Evolutionary conservation across 768 basidiomycete genomes (phyloP), one percentile per base, ranked within the genome.

Genomic region (Goffeauzyma gilvescens): DNA sequence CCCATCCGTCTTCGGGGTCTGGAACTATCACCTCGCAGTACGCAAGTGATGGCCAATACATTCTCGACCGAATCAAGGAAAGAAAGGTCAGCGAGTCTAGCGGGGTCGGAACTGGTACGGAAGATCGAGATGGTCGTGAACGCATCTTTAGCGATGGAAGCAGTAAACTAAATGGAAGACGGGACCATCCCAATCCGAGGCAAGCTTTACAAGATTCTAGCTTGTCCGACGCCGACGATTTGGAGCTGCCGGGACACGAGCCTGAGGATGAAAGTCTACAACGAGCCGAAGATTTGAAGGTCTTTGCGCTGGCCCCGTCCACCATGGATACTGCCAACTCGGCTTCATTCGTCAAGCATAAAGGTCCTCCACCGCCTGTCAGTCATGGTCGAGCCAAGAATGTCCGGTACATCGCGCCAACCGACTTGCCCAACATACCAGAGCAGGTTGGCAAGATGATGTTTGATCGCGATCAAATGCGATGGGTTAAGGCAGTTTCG

Each of bases 371-470:
- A 33, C 32, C 46, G n/a, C 40, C 46, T 6, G 32, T 46, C 2
- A 21, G 39, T 2, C 38, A 42, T 22, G 31, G 30, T n/a, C 21
- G 21, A 25, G 45, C 45, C 13, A 37, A 37, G 15, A 44, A 49
- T 14, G 57, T 61, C 51, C 78, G 85, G 41, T 75, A 75, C 21
- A 89, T 93, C 50, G 73, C 75, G 7, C 83, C 85, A 1, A 71
- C 73, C 27, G 86, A 89, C 58, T 67, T 90, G 7, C 51, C 55
- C 0, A 52, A 68, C 4, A 64, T 90, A 22, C 79, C 82, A 2
- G 78, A 85, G 27, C 69, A 75, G 41, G 74, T 87, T 33, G 86
- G 87, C 0, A 74, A 74, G 60, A 90, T 95, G 87, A 66, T 80
- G 38, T 87, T 78, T 52, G 87, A 90, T 65, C 75, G 71, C 52